Evolutionary conservation across 2,329 filamentous ascomycete genomes (phyloP).

Genomic region (Colletotrichum incanum): DNA sequence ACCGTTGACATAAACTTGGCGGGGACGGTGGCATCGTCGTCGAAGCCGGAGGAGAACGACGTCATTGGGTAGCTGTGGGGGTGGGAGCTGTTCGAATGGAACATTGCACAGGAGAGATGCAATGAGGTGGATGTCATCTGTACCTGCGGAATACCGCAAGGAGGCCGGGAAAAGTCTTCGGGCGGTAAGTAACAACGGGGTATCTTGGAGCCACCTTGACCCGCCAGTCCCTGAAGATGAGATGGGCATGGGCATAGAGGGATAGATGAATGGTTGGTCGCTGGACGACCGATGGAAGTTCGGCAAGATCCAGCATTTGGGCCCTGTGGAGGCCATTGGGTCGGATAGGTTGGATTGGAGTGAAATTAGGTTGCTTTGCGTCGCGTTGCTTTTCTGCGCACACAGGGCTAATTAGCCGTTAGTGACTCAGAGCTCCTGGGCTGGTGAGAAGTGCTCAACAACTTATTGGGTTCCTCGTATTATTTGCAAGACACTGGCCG

Average conservation of each 20-base stretch:
- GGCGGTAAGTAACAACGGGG: conserved; percentile 14
- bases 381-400: conserved; percentile 18
- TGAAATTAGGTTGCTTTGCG: conserved; percentile 15
- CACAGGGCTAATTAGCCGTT: conserved; percentile 13
- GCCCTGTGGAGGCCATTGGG: conserved; percentile 22
- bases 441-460: conserved; percentile 2
- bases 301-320: conserved; percentile 42
- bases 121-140: neutral
- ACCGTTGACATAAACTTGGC: conserved; percentile 41
- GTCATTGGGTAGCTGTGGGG: conserved; percentile 42
- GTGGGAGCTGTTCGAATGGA: conserved; percentile 31
- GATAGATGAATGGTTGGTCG: conserved; percentile 16
- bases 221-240: conserved; percentile 35
- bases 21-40: conserved; percentile 36
- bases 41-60: conserved; percentile 38
- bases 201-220: conserved; percentile 23
- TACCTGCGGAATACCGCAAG: conserved; percentile 16
- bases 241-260: conserved; percentile 17
- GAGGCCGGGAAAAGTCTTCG: neutral
- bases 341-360: conserved; percentile 24
- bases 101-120: conserved; percentile 14
- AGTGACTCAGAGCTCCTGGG: conserved; percentile 25
- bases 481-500: conserved; percentile 9
- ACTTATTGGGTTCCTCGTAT: neutral
- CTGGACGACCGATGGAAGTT: conserved; percentile 30